These are phyloP conservation scores for Phytophthora podocarpi DNA, from an alignment of 352 stramenopile species.

Conservation along the genomic window DNA sequence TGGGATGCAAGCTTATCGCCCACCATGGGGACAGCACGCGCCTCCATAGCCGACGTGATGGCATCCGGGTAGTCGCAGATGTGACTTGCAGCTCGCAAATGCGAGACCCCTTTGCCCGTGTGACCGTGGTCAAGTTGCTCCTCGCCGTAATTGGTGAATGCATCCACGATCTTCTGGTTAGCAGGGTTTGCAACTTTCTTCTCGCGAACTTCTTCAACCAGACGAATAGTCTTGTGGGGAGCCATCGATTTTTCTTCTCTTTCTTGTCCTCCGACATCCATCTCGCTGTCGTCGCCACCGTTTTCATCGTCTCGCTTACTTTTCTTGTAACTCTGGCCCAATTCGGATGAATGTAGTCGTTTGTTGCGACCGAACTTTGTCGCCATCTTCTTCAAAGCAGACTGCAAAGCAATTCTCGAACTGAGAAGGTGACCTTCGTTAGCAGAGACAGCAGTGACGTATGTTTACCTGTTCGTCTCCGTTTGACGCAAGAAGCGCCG, in stretches of 20 bases:
- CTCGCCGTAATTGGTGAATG: constrained; percentile 69
- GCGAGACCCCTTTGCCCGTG: constrained; percentile 75
- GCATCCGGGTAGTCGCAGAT: constrained; percentile 58
- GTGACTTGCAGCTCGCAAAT: constrained; percentile 65
- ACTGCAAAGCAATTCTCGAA: constrained; percentile 17
- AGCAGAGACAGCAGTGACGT: too few relatives aligned
- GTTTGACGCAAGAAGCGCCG: constrained; percentile 30
- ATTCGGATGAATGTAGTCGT: constrained; percentile 6
- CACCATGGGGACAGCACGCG: constrained; percentile 50
- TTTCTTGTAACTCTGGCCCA: constrained; percentile 26
- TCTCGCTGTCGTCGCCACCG: constrained; percentile 4
- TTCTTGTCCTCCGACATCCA: constrained; percentile 8
- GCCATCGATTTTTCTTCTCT: constrained; percentile 41
- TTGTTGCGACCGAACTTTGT: constrained; percentile 37
- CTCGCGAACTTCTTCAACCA: constrained; percentile 62
- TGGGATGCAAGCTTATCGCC: constrained; percentile 61
- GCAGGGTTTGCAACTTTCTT: constrained; percentile 44
- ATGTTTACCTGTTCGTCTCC: constrained; percentile 39
- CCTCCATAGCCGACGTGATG: constrained; percentile 55
- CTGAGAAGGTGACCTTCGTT: too few relatives aligned
- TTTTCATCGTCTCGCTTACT: constrained; percentile 21
- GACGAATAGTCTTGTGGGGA: constrained; percentile 56
- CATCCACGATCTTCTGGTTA: constrained; percentile 83
- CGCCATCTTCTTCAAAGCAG: constrained; percentile 32
- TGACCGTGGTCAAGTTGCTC: constrained; percentile 63